Evolutionary conservation across 352 stramenopile genomes (phyloP), one percentile per base, ranked within the genome.

Genomic region (Elongisporangium anandrum): DNA sequence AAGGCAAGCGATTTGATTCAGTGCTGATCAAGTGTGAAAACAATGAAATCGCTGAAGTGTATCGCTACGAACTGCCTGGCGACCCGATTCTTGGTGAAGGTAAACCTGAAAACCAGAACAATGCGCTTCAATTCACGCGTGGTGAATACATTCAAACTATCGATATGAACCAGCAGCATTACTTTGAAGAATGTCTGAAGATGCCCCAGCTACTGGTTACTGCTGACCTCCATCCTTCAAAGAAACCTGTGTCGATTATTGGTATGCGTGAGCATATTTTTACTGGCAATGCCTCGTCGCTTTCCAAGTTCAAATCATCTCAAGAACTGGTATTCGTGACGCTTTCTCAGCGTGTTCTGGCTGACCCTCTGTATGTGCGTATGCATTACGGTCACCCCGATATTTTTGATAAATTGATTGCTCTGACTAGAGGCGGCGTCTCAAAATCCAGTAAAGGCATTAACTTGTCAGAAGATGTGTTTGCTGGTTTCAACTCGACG

Each of bases 81-180:
- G 81, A 96, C 55, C 87, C 87, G 24, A 75, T 96, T 59, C 61
- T 96, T 65, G 85, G 87, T 50, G 85, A 96, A 70, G 87, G 85
- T 61, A 96, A 96, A 49, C 85, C 85, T 6, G 85, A 94, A 52
- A 96, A 96, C 67, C 87, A 96, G 67, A 96, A 96, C 65, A 87
- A 94, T 50, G 87, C 87, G 7, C 66, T 96, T 48, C 87, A 84
- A 24, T 96, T 96, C 62, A 94, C 83, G 15, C 81, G 85, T 56
- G 87, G 87, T 8, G 87, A 96, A 61, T 93, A 85, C 59, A 64
- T 96, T 19, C 87, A 96, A 65, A 91, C 79, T n/a, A 96, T 96
- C 58, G 87, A 96, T 72, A 94, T 94, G 87, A 96, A 96, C 72
- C 87, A 96, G 62, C 85, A 96, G 60, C 81, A 91, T 57, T 94